These are phyloP conservation scores for Pseudogymnoascus verrucosus DNA, from an alignment of 2,329 filamentous ascomycete genomes.

Conservation along the genomic window DNA sequence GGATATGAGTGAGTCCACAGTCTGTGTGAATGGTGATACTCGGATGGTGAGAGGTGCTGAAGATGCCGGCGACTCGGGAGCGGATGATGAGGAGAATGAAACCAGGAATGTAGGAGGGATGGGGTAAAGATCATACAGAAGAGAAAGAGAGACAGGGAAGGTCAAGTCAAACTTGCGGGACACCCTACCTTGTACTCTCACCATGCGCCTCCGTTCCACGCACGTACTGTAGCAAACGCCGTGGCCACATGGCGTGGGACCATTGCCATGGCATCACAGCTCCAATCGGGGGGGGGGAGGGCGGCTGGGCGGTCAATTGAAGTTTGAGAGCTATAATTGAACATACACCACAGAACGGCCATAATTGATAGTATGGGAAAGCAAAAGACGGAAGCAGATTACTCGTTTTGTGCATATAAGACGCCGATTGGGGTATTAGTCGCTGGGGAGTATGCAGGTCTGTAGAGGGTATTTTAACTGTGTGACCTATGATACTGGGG, in stretches of 20 bases:
- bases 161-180: neutral
- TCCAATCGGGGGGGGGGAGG: neutral
- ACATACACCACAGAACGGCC: neutral
- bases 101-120: neutral
- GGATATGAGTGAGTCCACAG: neutral
- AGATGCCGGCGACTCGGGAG: neutral
- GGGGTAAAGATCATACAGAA: slow-evolving; percentile 1
- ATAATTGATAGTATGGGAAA: neutral
- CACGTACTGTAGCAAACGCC: neutral
- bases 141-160: slow-evolving; percentile 2
- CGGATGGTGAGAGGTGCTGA: neutral
- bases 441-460: neutral
- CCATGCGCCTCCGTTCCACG: neutral
- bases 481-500: slow-evolving; percentile 6
- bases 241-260: slow-evolving; percentile 2
- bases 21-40: neutral
- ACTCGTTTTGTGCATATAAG: slow-evolving; percentile 6
- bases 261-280: neutral
- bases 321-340: slow-evolving; percentile 5
- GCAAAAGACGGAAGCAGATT: neutral
- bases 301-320: neutral
- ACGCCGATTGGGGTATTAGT: slow-evolving; percentile 4
- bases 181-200: neutral
- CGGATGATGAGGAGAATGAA: neutral
- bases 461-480: neutral